phyloP scores from a whole-genome alignment of 257 asterid genomes.

The Orobanche coerulescens region DNA sequence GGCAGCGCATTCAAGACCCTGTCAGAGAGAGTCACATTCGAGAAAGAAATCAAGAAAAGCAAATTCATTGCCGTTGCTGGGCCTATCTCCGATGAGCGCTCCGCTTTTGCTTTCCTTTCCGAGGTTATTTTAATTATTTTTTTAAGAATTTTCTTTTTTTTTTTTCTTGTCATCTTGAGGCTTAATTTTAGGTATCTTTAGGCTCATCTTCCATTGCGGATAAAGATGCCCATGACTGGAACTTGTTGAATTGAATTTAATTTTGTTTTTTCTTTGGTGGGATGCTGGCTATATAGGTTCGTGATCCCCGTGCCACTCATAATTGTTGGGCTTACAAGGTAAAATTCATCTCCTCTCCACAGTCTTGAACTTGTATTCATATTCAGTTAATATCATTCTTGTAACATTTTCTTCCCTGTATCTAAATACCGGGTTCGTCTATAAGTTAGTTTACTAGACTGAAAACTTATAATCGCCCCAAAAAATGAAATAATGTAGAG shows the following conservation, averaged over 20 bases:
- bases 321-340: constrained; percentile 99
- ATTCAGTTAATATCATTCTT: no score
- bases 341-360: no score
- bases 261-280: constrained; percentile 1
- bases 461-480: no score
- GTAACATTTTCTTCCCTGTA: no score
- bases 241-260: not conserved
- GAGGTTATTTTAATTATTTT: constrained; percentile 37
- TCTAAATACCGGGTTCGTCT: no score
- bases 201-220: not conserved
- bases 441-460: no score
- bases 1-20: constrained; percentile 63
- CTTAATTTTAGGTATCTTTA: not conserved
- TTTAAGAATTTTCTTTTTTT: not conserved
- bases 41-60: constrained; percentile 73
- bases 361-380: no score
- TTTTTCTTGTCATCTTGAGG: not conserved
- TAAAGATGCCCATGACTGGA: no score
- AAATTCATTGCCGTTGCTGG: constrained; percentile 86
- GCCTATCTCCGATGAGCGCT: constrained; percentile 56
- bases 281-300: constrained; percentile 39
- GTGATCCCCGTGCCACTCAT: constrained; percentile 82
- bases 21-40: constrained; percentile 51
- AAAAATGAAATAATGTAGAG: no score
- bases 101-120: constrained; percentile 61